phyloP scores from a whole-genome alignment of 257 asterid genomes.

The Penstemon barbatus region DNA sequence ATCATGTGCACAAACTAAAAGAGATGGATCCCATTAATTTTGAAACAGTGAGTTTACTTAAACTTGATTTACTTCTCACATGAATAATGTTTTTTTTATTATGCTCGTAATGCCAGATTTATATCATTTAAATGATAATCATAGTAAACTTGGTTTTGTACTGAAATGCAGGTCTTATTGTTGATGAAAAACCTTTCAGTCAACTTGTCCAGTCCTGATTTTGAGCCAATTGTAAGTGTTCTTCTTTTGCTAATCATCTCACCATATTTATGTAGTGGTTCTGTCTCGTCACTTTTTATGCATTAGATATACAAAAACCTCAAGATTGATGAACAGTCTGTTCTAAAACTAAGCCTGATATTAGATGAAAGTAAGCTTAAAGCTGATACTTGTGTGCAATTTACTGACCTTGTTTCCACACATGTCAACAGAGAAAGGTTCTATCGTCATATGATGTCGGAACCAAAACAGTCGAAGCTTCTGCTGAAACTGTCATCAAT shows the following conservation, averaged over 20 bases:
- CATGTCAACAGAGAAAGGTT: slow-evolving; percentile 54
- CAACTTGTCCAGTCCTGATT: slow-evolving; percentile 53
- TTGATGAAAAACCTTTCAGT: too few species aligned
- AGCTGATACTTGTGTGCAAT: background rate
- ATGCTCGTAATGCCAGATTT: too few species aligned
- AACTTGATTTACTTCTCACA: too few species aligned
- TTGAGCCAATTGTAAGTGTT: slow-evolving; percentile 75
- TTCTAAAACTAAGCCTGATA: too few species aligned
- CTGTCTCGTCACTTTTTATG: too few species aligned
- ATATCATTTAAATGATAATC: too few species aligned
- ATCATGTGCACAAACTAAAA: slow-evolving; percentile 84
- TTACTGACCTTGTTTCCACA: slow-evolving; percentile 19
- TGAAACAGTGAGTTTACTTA: slow-evolving; percentile 68
- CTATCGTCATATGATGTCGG: slow-evolving; percentile 55
- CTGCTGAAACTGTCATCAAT: slow-evolving; percentile 31
- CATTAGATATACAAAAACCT: too few species aligned
- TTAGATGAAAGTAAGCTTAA: background rate
- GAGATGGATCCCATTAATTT: slow-evolving; percentile 98
- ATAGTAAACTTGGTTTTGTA: too few species aligned
- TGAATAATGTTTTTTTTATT: too few species aligned
- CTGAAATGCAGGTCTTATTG: too few species aligned
- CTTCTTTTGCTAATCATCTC: slow-evolving; percentile 18
- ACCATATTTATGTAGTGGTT: background rate
- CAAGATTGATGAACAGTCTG: too few species aligned
- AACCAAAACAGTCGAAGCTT: slow-evolving; percentile 38